These are phyloP conservation scores for Cunninghamia lanceolata DNA, from an alignment of 75 land plant genomes.

Conservation along the genomic window DNA sequence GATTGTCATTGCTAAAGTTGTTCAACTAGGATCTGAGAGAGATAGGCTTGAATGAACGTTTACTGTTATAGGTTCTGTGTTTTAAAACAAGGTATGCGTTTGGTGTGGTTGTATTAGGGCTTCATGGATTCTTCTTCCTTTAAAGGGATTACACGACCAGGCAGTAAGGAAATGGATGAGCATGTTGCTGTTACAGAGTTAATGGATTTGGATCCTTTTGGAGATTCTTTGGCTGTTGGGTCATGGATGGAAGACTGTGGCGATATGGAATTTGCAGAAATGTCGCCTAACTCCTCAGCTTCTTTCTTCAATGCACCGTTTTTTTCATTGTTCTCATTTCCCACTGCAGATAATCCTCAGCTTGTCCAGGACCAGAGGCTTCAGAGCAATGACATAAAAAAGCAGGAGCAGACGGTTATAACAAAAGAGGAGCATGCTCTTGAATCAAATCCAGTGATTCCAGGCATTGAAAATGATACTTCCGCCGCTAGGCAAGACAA, in stretches of 20 bases:
- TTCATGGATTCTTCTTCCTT: constrained; percentile 1
- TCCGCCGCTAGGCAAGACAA: neutral
- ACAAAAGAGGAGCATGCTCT: neutral
- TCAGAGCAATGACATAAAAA: neutral
- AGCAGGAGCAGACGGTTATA: neutral
- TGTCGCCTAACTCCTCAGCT: constrained; percentile 1
- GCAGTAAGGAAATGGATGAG: neutral
- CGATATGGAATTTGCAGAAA: constrained; percentile 6
- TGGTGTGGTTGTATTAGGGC: neutral
- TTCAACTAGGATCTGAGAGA: neutral
- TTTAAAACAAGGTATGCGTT: neutral
- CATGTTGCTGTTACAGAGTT: neutral
- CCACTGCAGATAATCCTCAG: neutral
- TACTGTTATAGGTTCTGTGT: neutral
- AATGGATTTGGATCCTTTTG: constrained; percentile 5
- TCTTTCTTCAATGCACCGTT: neutral
- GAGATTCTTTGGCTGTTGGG: neutral
- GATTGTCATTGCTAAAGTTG: neutral
- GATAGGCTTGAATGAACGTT: neutral
- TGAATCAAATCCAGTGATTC: constrained; percentile 3
- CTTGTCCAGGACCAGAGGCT: neutral
- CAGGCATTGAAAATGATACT: neutral
- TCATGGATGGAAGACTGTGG: constrained; percentile 2
- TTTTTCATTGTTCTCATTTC: neutral
- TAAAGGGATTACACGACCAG: neutral